These are phyloP conservation scores for Lepiota brunneoincarnata DNA, from an alignment of 768 basidiomycete species.

Conservation along the genomic window DNA sequence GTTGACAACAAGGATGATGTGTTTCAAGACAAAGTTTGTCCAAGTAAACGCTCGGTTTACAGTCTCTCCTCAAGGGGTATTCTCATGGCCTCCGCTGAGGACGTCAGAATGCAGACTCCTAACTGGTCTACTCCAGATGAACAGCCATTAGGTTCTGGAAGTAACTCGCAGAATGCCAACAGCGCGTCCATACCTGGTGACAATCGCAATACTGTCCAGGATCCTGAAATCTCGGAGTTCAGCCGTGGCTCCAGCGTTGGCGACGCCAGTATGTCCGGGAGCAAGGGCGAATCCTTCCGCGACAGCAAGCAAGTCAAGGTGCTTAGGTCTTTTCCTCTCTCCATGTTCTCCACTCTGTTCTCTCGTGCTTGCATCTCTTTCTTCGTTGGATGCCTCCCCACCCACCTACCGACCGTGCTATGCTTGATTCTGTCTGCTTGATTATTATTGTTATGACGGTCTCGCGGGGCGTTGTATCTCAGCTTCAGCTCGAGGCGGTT, in stretches of 20 bases:
- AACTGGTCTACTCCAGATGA: conserved; percentile 54
- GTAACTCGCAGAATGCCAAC: conserved; percentile 41
- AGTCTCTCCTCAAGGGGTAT: conserved; percentile 29
- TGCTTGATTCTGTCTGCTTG: conserved; percentile 26
- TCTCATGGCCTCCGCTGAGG: conserved; percentile 27
- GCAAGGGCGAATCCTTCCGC: conserved; percentile 50
- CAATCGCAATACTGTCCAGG: conserved; percentile 42
- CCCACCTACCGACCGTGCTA: conserved; percentile 18
- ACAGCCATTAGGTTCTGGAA: conserved; percentile 38
- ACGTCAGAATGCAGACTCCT: conserved; percentile 33
- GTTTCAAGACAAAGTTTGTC: background rate
- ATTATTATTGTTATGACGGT: conserved; percentile 11
- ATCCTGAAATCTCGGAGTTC: conserved; percentile 50
- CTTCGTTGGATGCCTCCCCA: conserved; percentile 16
- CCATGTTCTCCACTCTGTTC: conserved; percentile 14
- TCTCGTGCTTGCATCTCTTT: conserved; percentile 34
- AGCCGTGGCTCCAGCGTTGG: conserved; percentile 48
- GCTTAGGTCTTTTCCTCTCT: conserved; percentile 62
- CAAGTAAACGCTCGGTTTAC: background rate
- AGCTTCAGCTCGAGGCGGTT: conserved; percentile 9
- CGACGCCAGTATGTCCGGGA: conserved; percentile 36
- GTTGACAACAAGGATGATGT: conserved; percentile 1
- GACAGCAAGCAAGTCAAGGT: conserved; percentile 81
- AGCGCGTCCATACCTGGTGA: conserved; percentile 47
- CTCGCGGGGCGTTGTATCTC: conserved; percentile 18